Evolutionary conservation across 805 yeast genomes (phyloP).

Genomic region (Myxozyma melibiosi): DNA sequence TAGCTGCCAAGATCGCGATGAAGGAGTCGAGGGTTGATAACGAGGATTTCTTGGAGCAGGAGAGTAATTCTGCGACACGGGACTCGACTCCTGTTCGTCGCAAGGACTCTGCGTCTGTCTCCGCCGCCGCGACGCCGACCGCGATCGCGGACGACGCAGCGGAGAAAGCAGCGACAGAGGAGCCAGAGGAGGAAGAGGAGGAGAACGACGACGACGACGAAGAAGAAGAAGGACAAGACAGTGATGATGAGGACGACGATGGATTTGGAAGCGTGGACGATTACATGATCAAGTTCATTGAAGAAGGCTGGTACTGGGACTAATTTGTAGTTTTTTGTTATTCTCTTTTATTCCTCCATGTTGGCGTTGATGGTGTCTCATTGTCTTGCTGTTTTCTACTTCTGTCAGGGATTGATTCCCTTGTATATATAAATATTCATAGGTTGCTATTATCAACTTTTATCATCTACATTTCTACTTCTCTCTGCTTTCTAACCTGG

Average conservation of each 20-base stretch:
- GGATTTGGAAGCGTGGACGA: constrained; percentile 80
- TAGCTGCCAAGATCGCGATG: constrained; percentile 88
- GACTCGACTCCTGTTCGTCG: constrained; percentile 15
- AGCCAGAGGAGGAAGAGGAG: neutral
- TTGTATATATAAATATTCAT: too few relatives aligned
- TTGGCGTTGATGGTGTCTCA: neutral
- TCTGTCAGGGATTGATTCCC: neutral
- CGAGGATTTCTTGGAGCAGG: constrained; percentile 62
- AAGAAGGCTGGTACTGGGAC: constrained; percentile 41
- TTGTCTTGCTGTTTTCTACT: neutral
- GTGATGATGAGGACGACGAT: constrained; percentile 59
- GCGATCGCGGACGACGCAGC: constrained; percentile 1
- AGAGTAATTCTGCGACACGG: constrained; percentile 4
- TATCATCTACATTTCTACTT: too few relatives aligned
- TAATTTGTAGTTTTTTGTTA: constrained; percentile 4
- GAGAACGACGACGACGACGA: constrained; percentile 47
- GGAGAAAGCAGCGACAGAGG: too few relatives aligned
- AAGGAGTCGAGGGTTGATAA: constrained; percentile 80
- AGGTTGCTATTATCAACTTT: too few relatives aligned
- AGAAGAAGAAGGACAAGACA: constrained; percentile 42
- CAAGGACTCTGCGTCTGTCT: constrained; percentile 20
- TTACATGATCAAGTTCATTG: constrained; percentile 90
- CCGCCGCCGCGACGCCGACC: constrained; percentile 4
- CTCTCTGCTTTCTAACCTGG: constrained; percentile 32
- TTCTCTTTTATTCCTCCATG: neutral